Percentiles rank a stretch among this genome's conserved stretches.
These are phyloP conservation scores for Eimeria mitis DNA, from an alignment of 169 alveolate genomes.

Conservation along the genomic window DNA sequence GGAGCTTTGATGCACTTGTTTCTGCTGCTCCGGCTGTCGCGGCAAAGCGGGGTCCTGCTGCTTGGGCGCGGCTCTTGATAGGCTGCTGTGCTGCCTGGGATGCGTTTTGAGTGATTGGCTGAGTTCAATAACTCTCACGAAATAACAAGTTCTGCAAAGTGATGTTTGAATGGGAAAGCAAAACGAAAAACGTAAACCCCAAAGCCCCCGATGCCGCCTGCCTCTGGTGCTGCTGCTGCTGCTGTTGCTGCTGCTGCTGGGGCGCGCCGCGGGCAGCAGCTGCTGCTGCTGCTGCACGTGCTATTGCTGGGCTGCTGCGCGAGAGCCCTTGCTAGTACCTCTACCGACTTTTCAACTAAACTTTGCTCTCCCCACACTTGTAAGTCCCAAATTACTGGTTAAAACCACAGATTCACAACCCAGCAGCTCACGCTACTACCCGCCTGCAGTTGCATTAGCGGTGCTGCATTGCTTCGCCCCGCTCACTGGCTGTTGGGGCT, in stretches of 20 bases:
- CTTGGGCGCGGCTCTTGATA: constrained; percentile 46
- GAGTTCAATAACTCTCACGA: constrained; percentile 18
- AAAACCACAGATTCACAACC: not conserved
- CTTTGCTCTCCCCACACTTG: not conserved
- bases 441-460: not conserved
- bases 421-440: not conserved
- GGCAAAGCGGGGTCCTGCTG: constrained; percentile 58
- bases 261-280: constrained; percentile 66
- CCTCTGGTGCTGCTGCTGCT: constrained; percentile 54
- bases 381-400: not conserved
- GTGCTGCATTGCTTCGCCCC: constrained; percentile 16
- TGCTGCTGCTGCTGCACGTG: constrained; percentile 41
- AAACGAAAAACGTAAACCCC: constrained; percentile 22
- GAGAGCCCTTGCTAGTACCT: not conserved
- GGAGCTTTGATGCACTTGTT: constrained; percentile 34
- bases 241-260: constrained; percentile 70
- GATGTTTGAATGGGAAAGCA: not conserved
- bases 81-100: constrained; percentile 48
- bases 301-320: constrained; percentile 37
- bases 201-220: constrained; percentile 77
- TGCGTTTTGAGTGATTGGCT: not conserved
- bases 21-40: constrained; percentile 48
- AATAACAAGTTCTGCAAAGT: constrained; percentile 1
- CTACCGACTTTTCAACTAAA: not conserved
- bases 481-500: constrained; percentile 36